Evolutionary conservation across 345 rosid genomes (phyloP).

Genomic region (Arabidopsis arenosa): DNA sequence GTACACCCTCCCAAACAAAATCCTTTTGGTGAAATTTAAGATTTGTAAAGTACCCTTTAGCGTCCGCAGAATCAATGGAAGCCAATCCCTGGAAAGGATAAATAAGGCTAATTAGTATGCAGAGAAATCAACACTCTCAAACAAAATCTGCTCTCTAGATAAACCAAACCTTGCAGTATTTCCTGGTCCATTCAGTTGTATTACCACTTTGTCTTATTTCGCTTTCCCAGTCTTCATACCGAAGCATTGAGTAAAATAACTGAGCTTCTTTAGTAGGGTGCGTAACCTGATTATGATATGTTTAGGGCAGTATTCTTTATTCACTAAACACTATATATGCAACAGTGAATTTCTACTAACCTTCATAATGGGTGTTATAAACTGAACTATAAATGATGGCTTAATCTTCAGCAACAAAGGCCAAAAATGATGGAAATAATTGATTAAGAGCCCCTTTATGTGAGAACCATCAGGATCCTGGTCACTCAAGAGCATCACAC

Average conservation of each 20-base stretch:
- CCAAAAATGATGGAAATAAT: conserved; percentile 95
- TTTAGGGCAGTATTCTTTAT: conserved; percentile 12
- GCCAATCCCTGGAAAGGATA: conserved; percentile 75
- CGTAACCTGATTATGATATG: conserved; percentile 61
- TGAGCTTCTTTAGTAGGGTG: conserved; percentile 54
- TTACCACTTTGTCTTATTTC: conserved; percentile 52
- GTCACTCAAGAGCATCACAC: conserved; percentile 98
- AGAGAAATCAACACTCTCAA: neutral
- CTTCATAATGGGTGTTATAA: conserved; percentile 97
- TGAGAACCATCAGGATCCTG: conserved; percentile 99
- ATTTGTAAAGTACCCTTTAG: conserved; percentile 67
- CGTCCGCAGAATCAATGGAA: conserved; percentile 83
- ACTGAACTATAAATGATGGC: conserved; percentile 88
- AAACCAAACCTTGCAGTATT: conserved; percentile 89
- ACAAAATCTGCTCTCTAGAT: neutral
- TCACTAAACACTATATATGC: neutral
- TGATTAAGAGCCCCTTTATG: conserved; percentile 91
- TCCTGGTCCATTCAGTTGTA: conserved; percentile 78
- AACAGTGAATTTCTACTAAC: conserved; percentile 46
- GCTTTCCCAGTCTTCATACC: conserved; percentile 81
- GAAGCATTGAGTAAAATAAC: conserved; percentile 91
- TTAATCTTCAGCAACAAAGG: conserved; percentile 76
- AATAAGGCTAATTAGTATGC: conserved; percentile 1
- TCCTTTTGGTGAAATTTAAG: conserved; percentile 79
- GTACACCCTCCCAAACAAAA: conserved; percentile 77